Evolutionary conservation across 192 early-diverging fungal species (phyloP), one percentile per base, ranked within the genome.

Genomic region (Linnemannia hyalina): DNA sequence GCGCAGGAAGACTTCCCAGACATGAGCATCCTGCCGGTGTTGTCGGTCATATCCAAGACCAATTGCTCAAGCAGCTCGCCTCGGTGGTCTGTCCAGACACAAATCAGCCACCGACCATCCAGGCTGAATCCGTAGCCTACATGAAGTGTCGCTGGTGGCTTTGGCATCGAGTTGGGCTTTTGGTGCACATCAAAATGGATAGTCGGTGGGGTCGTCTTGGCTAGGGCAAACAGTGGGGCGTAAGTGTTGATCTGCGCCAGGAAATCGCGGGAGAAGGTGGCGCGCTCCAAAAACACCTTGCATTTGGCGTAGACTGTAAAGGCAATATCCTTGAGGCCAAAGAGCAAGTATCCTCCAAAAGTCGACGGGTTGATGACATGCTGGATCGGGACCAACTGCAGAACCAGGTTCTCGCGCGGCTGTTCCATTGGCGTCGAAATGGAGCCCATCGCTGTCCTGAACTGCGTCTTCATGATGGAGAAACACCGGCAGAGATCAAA

Each of bases 261-360:
- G 38, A 68, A 65, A 40, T 49, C 76, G 4, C 49, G 47, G 41
- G 84, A 73, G 38, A 78, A 86, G 16, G 75, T 73, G 3, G 80
- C 74, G 35, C 89, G 80, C 75, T 88, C 88, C 40, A 92, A 78
- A 63, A 90, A 81, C 40, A 82, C 29, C 44, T 81, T 85, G 73
- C 91, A 92, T 74, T 89, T 92, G 47, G 82, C 81, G 49, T 92
- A 92, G 23, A 92, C 90, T 20, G 91, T 82, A 65, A 92, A 92
- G 6, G 90, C 91, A 70, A 92, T 90, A 35, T 92, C 91, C 44
- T 88, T 84, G 4, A 92, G 78, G 10, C 91, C 91, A 76, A 89
- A 90, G 38, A 89, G 89, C 15, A 88, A 75, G 52, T 89, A 92
- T 0, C 90, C 89, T 73, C 91, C 91, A 82, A 92, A 92, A 1